phyloP scores from a whole-genome alignment of 441 rosid genomes.

The Croton setiger region DNA sequence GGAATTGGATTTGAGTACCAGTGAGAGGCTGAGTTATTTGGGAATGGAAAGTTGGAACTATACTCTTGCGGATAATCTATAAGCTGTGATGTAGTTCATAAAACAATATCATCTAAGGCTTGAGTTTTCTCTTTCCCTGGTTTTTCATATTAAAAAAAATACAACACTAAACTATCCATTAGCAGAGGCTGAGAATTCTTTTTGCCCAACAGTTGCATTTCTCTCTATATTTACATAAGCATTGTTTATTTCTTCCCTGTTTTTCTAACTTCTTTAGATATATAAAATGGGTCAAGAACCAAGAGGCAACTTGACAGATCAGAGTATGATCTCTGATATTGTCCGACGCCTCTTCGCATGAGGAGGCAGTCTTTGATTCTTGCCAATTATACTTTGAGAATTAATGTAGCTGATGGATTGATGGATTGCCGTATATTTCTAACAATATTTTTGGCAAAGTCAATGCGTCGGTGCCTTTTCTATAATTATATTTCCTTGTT shows the following conservation, averaged over 20 bases:
- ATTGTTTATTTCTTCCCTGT: not conserved
- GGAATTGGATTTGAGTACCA: not conserved
- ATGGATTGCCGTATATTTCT: not conserved
- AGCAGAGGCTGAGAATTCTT: not conserved
- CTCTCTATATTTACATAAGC: not conserved
- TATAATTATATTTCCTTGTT: not conserved
- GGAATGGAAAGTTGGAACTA: not conserved
- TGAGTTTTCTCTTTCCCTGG: not conserved
- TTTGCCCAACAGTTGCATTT: slow-evolving; percentile 8
- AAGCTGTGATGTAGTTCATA: not conserved
- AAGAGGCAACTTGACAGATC: slow-evolving; percentile 5
- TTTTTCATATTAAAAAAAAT: not conserved
- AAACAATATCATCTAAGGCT: not conserved
- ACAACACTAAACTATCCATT: not conserved
- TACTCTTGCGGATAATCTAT: not conserved
- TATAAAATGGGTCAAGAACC: slow-evolving; percentile 13
- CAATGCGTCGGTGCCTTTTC: slow-evolving; percentile 17
- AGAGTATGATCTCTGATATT: slow-evolving; percentile 8
- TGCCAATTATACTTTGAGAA: slow-evolving; percentile 16
- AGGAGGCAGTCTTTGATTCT: slow-evolving; percentile 23
- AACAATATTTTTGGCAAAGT: slow-evolving; percentile 6
- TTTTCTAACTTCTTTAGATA: not conserved
- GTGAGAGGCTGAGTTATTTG: not conserved
- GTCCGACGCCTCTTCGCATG: slow-evolving; percentile 16
- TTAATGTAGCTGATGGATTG: not conserved